phyloP scores from a whole-genome alignment of 805 yeast genomes.

The Cyberlindnera subsufficiens region DNA sequence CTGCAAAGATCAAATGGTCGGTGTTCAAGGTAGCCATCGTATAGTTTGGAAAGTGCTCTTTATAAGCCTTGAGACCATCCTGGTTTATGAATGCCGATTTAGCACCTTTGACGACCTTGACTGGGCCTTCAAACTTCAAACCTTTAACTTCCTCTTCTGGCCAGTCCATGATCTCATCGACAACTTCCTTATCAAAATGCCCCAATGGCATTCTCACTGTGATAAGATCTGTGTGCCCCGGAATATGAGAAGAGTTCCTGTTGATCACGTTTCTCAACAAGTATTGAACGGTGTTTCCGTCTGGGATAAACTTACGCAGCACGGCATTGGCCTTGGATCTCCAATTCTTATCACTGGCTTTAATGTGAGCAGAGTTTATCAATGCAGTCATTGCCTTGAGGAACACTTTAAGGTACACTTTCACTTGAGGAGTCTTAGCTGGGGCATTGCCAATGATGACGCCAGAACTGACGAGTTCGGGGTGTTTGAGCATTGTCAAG shows the following conservation, averaged over 20 bases:
- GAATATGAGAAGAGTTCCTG: conserved; percentile 16
- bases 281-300: conserved; percentile 26
- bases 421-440: conserved; percentile 24
- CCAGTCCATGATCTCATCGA: conserved; percentile 26
- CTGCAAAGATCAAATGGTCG: conserved; percentile 34
- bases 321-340: conserved; percentile 19
- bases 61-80: conserved; percentile 21
- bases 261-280: conserved; percentile 31
- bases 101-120: conserved; percentile 33
- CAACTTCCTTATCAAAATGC: conserved; percentile 17
- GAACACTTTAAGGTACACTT: conserved; percentile 26
- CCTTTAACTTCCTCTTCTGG: conserved; percentile 22
- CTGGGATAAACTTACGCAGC: conserved; percentile 19
- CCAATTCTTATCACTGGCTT: conserved; percentile 22
- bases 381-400: conserved; percentile 35
- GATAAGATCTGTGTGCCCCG: conserved; percentile 11
- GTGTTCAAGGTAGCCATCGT: conserved; percentile 21
- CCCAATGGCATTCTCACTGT: conserved; percentile 27
- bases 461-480: conserved; percentile 31
- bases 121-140: conserved; percentile 28
- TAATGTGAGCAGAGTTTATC: conserved; percentile 21
- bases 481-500: conserved; percentile 34
- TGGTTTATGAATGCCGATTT: conserved; percentile 33
- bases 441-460: conserved; percentile 46
- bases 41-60: conserved; percentile 24